phyloP scores from a whole-genome alignment of 257 asterid genomes.

The Avicennia marina region DNA sequence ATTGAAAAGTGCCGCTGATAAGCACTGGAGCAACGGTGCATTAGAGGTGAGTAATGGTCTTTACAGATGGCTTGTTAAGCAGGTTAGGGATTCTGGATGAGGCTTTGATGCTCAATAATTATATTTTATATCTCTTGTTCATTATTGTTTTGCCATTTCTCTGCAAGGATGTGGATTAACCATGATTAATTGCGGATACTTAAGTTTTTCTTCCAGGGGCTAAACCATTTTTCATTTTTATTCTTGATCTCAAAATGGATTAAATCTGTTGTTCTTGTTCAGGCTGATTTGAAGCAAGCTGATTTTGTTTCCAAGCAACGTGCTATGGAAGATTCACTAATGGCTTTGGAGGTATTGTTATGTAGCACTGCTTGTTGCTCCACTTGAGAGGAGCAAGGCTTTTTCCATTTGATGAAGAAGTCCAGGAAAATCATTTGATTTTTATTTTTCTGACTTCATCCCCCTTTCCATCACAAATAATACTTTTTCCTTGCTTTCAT shows the following conservation, averaged over 20 bases:
- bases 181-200: no score
- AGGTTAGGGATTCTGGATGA: background rate
- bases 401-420: slow-evolving; percentile 8
- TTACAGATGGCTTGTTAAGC: slow-evolving; percentile 8
- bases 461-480: slow-evolving; percentile 1
- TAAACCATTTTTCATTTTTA: background rate
- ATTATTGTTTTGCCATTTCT: no score
- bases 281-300: slow-evolving; percentile 92
- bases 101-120: background rate
- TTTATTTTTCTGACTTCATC: slow-evolving; percentile 3
- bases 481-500: slow-evolving; percentile 9
- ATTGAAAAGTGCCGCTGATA: slow-evolving; percentile 81
- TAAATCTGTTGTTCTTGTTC: slow-evolving; percentile 21
- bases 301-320: slow-evolving; percentile 84
- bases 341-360: slow-evolving; percentile 72
- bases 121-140: background rate
- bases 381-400: slow-evolving; percentile 11
- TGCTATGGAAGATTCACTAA: slow-evolving; percentile 86
- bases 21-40: slow-evolving; percentile 97
- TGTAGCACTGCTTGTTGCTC: no score
- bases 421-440: background rate
- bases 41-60: slow-evolving; percentile 44
- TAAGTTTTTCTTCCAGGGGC: no score
- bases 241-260: background rate
- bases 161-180: no score